phyloP scores from a whole-genome alignment of 495 filamentous ascomycete genomes.

The Lichina pygmaea region DNA sequence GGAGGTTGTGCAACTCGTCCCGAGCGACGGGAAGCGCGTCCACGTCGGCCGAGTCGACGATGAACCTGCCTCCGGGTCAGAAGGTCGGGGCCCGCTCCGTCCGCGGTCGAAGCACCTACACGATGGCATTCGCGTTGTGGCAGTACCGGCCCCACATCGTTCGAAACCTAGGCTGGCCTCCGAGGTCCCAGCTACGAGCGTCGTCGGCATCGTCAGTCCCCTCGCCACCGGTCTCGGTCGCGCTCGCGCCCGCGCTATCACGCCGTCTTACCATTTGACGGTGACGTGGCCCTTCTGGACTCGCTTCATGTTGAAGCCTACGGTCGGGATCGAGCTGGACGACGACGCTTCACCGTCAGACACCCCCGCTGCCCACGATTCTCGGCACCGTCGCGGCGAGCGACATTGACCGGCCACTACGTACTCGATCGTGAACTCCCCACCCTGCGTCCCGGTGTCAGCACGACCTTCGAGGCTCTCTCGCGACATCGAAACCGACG shows the following conservation, averaged over 20 bases:
- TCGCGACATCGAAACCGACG: constrained; percentile 7
- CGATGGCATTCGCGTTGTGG: constrained; percentile 88
- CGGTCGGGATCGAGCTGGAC: constrained; percentile 81
- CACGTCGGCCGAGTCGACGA: constrained; percentile 74
- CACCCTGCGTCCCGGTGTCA: constrained; percentile 30
- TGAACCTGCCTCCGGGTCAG: constrained; percentile 29
- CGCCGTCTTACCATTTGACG: constrained; percentile 47
- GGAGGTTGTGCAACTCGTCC: constrained; percentile 73
- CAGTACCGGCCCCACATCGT: constrained; percentile 99
- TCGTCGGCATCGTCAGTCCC: constrained; percentile 3
- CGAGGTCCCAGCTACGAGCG: constrained; percentile 61
- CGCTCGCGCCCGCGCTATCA: constrained; percentile 2
- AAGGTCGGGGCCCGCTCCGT: background rate
- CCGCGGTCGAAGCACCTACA: constrained; percentile 22
- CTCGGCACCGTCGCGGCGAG: background rate
- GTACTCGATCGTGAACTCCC: constrained; percentile 98
- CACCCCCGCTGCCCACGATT: constrained; percentile 15
- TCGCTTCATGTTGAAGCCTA: constrained; percentile 97
- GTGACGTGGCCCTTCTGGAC: constrained; percentile 97
- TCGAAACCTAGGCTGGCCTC: constrained; percentile 87
- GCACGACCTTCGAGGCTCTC: constrained; percentile 3
- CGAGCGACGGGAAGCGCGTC: constrained; percentile 61
- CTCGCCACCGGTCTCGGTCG: constrained; percentile 2
- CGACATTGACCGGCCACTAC: constrained; percentile 13
- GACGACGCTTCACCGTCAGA: background rate